Evolutionary conservation across 2,329 filamentous ascomycete genomes (phyloP), one percentile per base, ranked within the genome.

Genomic region (Macroventuria anomochaeta): DNA sequence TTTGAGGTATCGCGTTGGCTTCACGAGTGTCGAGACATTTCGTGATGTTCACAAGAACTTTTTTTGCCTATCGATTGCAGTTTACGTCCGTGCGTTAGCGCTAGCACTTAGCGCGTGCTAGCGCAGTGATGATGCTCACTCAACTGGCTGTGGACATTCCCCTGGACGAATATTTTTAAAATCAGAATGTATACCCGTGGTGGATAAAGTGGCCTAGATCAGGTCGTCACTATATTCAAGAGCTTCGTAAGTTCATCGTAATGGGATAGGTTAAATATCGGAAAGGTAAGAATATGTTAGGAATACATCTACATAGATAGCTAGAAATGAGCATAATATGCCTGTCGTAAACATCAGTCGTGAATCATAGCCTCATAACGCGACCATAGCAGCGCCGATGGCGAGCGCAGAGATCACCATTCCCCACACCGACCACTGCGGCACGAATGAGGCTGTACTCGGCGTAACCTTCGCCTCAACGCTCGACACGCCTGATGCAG

Each of bases 381-480:
- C 60, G 20, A 78, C 51, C 76, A 79, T 78, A 12, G 71, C 76
- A 54, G 73, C 28, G 3, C 69, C 75, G 38, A 70, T 63, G 0
- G 63, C 64, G 5, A 72, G 29, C 1, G 68, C 73, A 28, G 69
- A 52, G 10, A 63, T 46, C 3, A 66, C 37, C 46, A 76, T 59
- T 0, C 58, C 59, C 70, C 70, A 77, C 2, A 71, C 40, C 5
- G 67, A 67, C 26, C 63, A 59, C 2, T 44, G 55, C 4, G 69
- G 63, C 12, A 69, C 61, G 55, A 65, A 63, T 0, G 58, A 68
- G 12, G 74, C 76, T 12, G 63, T 60, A 53, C 70, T 79, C 3
- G 76, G 75, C 11, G 74, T 64, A 37, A 71, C 66, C 57, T 80
- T 80, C 4, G 55, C 61, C 15, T 62, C 47, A 0, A 73, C 66